phyloP scores from a whole-genome alignment of 2,329 filamentous ascomycete genomes.

The Colletotrichum acutatum region DNA sequence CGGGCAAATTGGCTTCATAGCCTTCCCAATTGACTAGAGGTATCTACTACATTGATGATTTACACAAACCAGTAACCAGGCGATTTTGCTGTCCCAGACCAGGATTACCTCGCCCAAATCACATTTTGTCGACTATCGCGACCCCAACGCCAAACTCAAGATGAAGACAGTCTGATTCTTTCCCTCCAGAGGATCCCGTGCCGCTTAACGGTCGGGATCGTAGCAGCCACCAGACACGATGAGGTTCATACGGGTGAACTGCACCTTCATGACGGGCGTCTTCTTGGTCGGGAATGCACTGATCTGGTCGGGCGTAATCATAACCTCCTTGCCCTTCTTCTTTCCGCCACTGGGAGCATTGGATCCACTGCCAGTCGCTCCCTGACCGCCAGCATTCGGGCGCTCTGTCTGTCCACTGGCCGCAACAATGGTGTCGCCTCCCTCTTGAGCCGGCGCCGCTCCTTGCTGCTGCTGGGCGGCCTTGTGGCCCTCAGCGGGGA shows the following conservation, averaged over 20 bases:
- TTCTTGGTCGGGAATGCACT: slow-evolving; percentile 96
- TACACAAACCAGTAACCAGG: slow-evolving; percentile 11
- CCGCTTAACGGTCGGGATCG: slow-evolving; percentile 60
- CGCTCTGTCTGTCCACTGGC: slow-evolving; percentile 44
- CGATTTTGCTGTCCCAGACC: slow-evolving; percentile 1
- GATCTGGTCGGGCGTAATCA: slow-evolving; percentile 93
- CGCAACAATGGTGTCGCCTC: slow-evolving; percentile 43
- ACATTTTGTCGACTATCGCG: slow-evolving; percentile 8
- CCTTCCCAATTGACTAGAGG: neutral
- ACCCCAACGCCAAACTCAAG: slow-evolving; percentile 33
- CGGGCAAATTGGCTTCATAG: neutral
- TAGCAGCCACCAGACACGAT: slow-evolving; percentile 85
- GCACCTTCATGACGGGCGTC: slow-evolving; percentile 90
- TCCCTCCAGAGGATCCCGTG: neutral
- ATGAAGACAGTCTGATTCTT: slow-evolving; percentile 23
- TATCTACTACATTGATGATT: slow-evolving; percentile 20
- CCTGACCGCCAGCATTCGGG: slow-evolving; percentile 40
- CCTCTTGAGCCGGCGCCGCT: slow-evolving; percentile 39
- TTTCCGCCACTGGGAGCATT: slow-evolving; percentile 52
- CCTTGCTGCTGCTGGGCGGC: slow-evolving; percentile 48
- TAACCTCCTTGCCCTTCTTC: slow-evolving; percentile 91
- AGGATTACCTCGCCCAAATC: slow-evolving; percentile 19
- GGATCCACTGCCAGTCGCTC: slow-evolving; percentile 41
- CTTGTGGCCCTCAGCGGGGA: slow-evolving; percentile 73
- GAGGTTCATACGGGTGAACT: slow-evolving; percentile 95